A percentile compares a stretch with the other conserved stretches of the same genome.
Evolutionary conservation across 2,329 filamentous ascomycete genomes (phyloP).

Genomic region (Verticillium klebahnii): DNA sequence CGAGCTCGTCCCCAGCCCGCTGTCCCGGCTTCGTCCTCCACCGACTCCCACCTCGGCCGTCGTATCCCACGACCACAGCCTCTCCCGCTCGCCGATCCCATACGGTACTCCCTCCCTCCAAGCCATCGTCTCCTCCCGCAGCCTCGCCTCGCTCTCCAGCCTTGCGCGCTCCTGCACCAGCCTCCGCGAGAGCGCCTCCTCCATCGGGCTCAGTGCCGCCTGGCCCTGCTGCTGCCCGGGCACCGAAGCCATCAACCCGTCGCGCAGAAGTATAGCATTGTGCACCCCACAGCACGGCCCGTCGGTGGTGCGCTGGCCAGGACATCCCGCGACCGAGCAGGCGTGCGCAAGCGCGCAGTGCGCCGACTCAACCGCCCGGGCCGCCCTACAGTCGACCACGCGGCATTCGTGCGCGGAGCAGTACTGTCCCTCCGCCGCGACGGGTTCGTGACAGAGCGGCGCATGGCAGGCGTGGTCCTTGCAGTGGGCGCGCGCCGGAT

Average conservation of each 20-base stretch:
- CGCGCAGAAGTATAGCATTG: slow-evolving; percentile 2
- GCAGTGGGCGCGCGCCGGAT: background rate
- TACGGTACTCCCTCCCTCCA: background rate
- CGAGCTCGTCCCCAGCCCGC: slow-evolving; percentile 9
- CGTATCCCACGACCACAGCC: background rate
- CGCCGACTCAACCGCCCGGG: background rate
- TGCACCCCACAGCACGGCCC: slow-evolving; percentile 7
- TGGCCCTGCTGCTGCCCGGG: background rate
- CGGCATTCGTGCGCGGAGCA: slow-evolving; percentile 10
- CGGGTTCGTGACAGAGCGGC: slow-evolving; percentile 1
- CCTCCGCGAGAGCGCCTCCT: slow-evolving; percentile 11
- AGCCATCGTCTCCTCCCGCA: slow-evolving; percentile 1
- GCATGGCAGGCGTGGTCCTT: slow-evolving; percentile 8
- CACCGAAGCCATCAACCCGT: background rate
- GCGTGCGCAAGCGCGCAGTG: slow-evolving; percentile 10
- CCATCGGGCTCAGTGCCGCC: slow-evolving; percentile 3
- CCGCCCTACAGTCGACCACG: background rate
- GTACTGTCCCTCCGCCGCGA: slow-evolving; percentile 5
- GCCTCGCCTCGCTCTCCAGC: slow-evolving; percentile 4
- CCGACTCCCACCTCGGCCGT: background rate
- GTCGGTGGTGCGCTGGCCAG: background rate
- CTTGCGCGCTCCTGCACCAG: slow-evolving; percentile 9
- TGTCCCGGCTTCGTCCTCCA: slow-evolving; percentile 8
- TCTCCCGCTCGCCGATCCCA: background rate
- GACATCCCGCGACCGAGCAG: slow-evolving; percentile 5